Base-by-base conservation (phyloP, 768 basidiomycete genomes). In the Cystofilobasidium macerans region DNA sequence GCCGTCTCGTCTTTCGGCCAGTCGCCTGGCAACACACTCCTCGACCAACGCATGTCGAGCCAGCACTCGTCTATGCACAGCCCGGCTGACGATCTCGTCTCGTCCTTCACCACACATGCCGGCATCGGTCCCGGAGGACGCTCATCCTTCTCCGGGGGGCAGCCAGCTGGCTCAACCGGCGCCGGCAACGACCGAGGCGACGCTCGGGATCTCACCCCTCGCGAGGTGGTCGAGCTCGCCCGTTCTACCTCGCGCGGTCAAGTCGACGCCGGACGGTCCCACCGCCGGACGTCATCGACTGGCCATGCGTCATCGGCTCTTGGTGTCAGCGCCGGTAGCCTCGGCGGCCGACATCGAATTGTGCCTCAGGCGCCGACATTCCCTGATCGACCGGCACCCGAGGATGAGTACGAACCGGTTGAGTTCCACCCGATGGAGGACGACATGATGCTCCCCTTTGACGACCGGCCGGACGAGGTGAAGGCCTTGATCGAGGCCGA, bases 401-500 rank as follows among this genome's bases (percentile, higher is more conserved):
- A 20, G 3, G 60, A 61, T n/a, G 66, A 67, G 66, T 57, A 56
- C 59, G 66, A 67, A 30, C 66, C 66, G 7, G 61, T 67, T 56
- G 66, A 67, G 66, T 67, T 67, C 36, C 53, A 57, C 16, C 60
- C 60, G 9, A 24, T 67, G 6, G 40, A 24, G 9, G 66, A 67
- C 66, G 66, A 67, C 18, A 32, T 67, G 5, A 51, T 67, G 18
- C 56, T 67, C 16, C 66, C 66, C 28, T 67, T 67, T 40, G 66
- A 61, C 43, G 61, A 61, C 40, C 51, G 66, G 3, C 48, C 60
- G 22, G 53, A 24, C 28, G 66, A 67, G 32, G 47, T 67, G 14
- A 22, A 57, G 42, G 61, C 36, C 6, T 54, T 67, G 12, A 62
- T 67, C 54, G 42, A 58, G n/a, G 42, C 38, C 30, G 60, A 61